Conservation (phyloP, 1,139 yeast genomes). For the Yamadazyma aaseri region DNA sequence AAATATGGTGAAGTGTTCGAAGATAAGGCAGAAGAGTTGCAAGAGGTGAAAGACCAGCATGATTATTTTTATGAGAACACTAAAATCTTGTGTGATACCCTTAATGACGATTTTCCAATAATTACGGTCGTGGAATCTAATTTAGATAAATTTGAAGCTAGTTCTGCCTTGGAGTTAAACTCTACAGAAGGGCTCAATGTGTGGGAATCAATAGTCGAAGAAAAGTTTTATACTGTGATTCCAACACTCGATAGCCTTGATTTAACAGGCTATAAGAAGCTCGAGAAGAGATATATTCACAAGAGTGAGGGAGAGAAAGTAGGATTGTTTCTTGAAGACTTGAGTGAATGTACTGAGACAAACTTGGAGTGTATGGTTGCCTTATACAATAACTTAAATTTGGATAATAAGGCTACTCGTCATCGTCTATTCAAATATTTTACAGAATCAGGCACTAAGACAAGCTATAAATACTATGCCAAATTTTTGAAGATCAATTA, state of each 20-base stretch:
- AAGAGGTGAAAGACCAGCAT: conserved; percentile 33
- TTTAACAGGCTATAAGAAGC: conserved; percentile 17
- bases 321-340: conserved; percentile 38
- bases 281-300: conserved; percentile 6
- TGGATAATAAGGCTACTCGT: conserved; percentile 75
- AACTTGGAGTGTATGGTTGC: conserved; percentile 57
- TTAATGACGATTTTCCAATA: conserved; percentile 33
- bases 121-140: conserved; percentile 20
- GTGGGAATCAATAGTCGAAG: conserved; percentile 70
- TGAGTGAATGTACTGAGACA: conserved; percentile 31
- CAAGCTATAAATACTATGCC: conserved; percentile 51
- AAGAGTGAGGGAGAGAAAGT: conserved; percentile 44
- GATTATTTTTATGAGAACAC: conserved; percentile 48
- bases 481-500: conserved; percentile 67
- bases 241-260: conserved; percentile 29
- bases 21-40: conserved; percentile 45
- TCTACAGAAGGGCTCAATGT: conserved; percentile 21
- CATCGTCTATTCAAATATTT: conserved; percentile 60
- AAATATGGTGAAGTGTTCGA: conserved; percentile 66
- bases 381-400: conserved; percentile 49
- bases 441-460: conserved; percentile 44
- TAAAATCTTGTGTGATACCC: conserved; percentile 43
- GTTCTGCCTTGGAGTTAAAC: conserved; percentile 24
- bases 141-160: conserved; percentile 16
- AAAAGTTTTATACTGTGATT: conserved; percentile 53